Base-by-base conservation (phyloP, 768 basidiomycete species). In the Austroboletus festivus region DNA sequence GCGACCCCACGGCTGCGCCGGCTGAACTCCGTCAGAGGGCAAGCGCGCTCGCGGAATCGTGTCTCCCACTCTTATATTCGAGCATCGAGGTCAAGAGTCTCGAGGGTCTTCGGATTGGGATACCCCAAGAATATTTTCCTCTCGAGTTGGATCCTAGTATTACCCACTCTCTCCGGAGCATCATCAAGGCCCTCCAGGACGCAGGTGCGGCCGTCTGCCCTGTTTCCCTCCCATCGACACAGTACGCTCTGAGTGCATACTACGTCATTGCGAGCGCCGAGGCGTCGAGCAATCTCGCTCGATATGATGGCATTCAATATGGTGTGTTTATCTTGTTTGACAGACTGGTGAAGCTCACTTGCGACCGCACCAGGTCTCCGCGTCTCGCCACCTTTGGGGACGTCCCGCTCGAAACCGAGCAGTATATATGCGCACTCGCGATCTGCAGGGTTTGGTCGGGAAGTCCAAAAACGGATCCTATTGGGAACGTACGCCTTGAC, bases 231-330 rank as follows among this genome's bases (percentile, higher is more conserved):
- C 88, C 91, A 0, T 68, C 72, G 3, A 81, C 81, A 0, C 67
- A 63, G 2, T 87, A 86, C 59, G 89, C 91, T 0, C 74, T 98
- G 5, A 91, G 92, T 47, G 88, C 93, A 12, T 98, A 98, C 72
- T 98, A 97, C 60, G 89, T 96, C n/a, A 77, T 98, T 15, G 89
- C 95, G 1, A 89, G 85, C 51, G 93, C 95, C 0, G 95, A 97
- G 62, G 94, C 94, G 0, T 87, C 89, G 52, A 93, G 91, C 48
- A 96, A 94, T 60, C 71, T 98, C 48, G 91, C 89, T 4, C 74
- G 93, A 34, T 98, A 86, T 60, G 92, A 94, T 41, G 94, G 94
- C 0, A 78, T 93, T 2, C 79, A 86, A 57, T 96, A 84, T 60
- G 95, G 93, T 82, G 42, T n/a, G 67, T 48, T 28, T 23, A 2